Percentiles rank a stretch among this genome's conserved stretches.
phyloP scores from a whole-genome alignment of 768 basidiomycete species.

The Lentinus brumalis region DNA sequence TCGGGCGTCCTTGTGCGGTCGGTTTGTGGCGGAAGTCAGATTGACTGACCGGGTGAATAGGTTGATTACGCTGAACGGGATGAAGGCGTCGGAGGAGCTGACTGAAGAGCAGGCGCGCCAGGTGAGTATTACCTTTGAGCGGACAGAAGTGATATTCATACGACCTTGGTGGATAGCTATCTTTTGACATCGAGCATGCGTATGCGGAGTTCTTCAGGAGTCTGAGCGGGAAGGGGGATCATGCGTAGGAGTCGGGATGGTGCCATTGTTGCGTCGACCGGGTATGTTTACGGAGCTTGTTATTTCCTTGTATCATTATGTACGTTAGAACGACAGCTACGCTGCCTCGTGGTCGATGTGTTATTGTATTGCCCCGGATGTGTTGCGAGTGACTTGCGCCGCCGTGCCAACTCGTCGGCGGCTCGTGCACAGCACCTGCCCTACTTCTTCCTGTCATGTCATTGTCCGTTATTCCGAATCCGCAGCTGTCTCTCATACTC shows the following conservation, averaged over 20 bases:
- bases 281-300: neutral
- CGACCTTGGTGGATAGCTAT: conserved; percentile 50
- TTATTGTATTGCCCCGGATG: neutral
- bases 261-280: no score
- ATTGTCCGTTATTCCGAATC: neutral
- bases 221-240: conserved; percentile 48
- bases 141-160: neutral
- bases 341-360: no score
- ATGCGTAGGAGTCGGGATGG: conserved; percentile 1
- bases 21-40: neutral
- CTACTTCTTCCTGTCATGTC: neutral
- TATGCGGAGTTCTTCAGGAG: conserved; percentile 93
- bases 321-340: no score
- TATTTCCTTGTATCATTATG: neutral
- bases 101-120: conserved; percentile 94
- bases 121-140: conserved; percentile 42
- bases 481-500: neutral
- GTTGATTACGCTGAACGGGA: conserved; percentile 94
- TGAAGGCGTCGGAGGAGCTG: conserved; percentile 97
- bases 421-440: neutral
- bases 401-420: no score
- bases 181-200: conserved; percentile 97
- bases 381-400: neutral
- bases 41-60: conserved; percentile 39
- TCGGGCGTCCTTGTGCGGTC: neutral